A percentile compares a stretch with the other conserved stretches of the same genome.
phyloP scores from a whole-genome alignment of 768 basidiomycete genomes.

The Calocera cornea region DNA sequence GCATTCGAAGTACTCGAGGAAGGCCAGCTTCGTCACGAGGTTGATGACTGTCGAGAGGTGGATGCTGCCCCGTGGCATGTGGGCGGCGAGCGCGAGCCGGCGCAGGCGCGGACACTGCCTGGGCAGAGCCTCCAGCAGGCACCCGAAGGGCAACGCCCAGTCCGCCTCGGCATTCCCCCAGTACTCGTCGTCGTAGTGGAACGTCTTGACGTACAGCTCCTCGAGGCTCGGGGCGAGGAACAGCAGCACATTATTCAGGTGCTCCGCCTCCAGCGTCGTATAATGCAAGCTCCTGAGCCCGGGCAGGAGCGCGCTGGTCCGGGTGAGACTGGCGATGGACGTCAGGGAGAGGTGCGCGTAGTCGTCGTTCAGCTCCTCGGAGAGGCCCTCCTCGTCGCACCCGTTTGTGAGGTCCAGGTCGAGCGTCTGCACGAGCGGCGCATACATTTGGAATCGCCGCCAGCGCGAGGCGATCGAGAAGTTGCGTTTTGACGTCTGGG shows the following conservation, averaged over 20 bases:
- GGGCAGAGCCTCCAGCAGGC: background rate
- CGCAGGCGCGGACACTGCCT: background rate
- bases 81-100: background rate
- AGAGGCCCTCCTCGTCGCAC: background rate
- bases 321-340: background rate
- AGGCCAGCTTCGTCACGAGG: background rate
- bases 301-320: background rate
- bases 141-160: background rate
- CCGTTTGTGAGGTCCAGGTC: constrained; percentile 4
- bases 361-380: constrained; percentile 4
- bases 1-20: constrained; percentile 2
- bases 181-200: background rate
- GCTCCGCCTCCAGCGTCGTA: background rate
- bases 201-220: constrained; percentile 1
- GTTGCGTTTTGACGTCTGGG: background rate
- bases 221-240: background rate
- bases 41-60: background rate
- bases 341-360: background rate
- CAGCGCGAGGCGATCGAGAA: background rate
- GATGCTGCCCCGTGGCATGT: background rate
- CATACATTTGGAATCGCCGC: background rate
- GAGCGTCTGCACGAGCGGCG: background rate
- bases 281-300: background rate
- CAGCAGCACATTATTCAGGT: background rate
- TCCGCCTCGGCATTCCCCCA: constrained; percentile 3